These are phyloP conservation scores for Paramecium pentaurelia DNA, from an alignment of 73 alveolate species.

Conservation along the genomic window DNA sequence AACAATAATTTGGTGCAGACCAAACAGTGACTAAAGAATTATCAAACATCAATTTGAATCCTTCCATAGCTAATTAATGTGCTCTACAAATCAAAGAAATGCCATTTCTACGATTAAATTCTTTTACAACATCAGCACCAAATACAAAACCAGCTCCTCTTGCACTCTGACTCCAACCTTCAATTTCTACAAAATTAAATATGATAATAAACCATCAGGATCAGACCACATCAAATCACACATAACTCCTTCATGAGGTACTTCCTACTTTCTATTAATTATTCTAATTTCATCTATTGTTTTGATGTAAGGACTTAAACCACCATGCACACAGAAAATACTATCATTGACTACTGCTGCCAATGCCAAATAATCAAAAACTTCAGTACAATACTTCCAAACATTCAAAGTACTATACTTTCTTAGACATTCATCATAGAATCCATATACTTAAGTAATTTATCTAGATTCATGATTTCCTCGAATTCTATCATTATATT, in stretches of 20 bases:
- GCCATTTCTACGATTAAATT: constrained; percentile 81
- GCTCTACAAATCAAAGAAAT: constrained; percentile 91
- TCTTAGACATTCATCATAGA: constrained; percentile 94
- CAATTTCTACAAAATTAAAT: constrained; percentile 36
- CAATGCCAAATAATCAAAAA: constrained; percentile 95
- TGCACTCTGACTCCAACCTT: constrained; percentile 90
- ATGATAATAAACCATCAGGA: constrained; percentile 83
- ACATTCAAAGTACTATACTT: constrained; percentile 95
- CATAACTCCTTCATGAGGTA: constrained; percentile 95
- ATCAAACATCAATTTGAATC: constrained; percentile 89
- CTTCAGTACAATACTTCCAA: constrained; percentile 99
- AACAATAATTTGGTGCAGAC: constrained; percentile 96
- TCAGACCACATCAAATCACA: constrained; percentile 95
- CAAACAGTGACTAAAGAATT: constrained; percentile 92
- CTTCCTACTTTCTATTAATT: constrained; percentile 87
- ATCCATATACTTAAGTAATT: constrained; percentile 89
- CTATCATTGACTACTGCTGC: constrained; percentile 94
- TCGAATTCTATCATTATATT: constrained; percentile 60
- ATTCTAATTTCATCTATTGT: constrained; percentile 43
- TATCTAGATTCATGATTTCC: constrained; percentile 83
- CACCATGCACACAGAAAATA: constrained; percentile 96
- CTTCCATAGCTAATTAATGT: constrained; percentile 97
- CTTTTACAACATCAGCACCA: constrained; percentile 89
- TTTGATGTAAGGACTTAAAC: constrained; percentile 78
- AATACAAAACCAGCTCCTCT: constrained; percentile 97